Percentiles rank a stretch among this genome's conserved stretches.
Conservation (phyloP, 257 asterid genomes). For the Capsicum pubescens region DNA sequence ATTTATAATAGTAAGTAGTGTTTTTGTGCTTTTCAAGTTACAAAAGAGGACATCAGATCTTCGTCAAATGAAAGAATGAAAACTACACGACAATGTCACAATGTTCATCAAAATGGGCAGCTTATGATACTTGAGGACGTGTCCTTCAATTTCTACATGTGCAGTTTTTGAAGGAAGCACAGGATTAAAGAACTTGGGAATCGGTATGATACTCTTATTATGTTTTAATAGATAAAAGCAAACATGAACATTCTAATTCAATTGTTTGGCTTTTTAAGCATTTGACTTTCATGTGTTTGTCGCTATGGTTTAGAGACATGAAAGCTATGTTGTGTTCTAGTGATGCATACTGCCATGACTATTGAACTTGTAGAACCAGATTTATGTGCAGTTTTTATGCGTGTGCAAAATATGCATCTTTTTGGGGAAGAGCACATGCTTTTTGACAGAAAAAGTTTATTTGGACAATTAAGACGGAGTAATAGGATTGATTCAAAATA, state of each 20-base stretch:
- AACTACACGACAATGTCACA: constrained; percentile 6
- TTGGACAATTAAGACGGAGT: not conserved
- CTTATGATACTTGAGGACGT: constrained; percentile 37
- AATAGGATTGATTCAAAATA: constrained; percentile 1
- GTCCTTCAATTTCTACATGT: constrained; percentile 41
- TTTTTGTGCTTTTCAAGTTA: constrained; percentile 14
- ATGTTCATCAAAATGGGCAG: constrained; percentile 37
- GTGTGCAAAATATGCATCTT: not conserved
- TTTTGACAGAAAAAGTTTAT: not conserved
- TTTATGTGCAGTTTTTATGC: constrained; percentile 13
- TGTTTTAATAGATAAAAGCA: not conserved
- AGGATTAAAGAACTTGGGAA: constrained; percentile 23
- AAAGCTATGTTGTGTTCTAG: constrained; percentile 15
- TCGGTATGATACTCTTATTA: constrained; percentile 21
- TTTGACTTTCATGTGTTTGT: not conserved
- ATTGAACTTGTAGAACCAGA: constrained; percentile 16
- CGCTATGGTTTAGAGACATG: not conserved
- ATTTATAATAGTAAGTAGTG: constrained; percentile 17
- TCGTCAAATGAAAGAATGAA: constrained; percentile 22
- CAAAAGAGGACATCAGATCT: constrained; percentile 31
- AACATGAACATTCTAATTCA: not conserved
- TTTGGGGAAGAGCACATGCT: not conserved
- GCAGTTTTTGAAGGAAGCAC: constrained; percentile 38
- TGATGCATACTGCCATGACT: constrained; percentile 19
- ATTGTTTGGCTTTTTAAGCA: not conserved